Conservation (phyloP, 352 stramenopile species). For the Globisporangium heterothallicum region DNA sequence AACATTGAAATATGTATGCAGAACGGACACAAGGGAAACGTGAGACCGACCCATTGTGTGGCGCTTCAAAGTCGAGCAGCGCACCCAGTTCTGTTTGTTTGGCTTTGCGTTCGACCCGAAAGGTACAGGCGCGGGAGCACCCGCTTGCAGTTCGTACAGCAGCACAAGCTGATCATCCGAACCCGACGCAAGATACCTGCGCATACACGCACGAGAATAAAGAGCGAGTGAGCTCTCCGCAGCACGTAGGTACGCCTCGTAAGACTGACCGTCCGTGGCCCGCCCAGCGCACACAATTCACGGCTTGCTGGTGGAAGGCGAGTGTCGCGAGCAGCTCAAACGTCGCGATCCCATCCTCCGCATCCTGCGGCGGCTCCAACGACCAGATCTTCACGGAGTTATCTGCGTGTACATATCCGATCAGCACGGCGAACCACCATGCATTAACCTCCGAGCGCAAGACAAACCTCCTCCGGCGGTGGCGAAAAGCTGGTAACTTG, state of each 20-base stretch:
- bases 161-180: conserved; percentile 81
- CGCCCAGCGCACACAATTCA: conserved; percentile 85
- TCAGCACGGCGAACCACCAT: background rate
- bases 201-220: background rate
- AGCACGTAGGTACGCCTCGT: background rate
- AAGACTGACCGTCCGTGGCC: conserved; percentile 38
- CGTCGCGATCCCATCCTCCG: conserved; percentile 34
- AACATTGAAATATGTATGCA: too few relatives aligned
- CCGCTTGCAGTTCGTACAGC: conserved; percentile 75
- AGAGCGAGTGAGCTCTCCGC: background rate
- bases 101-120: conserved; percentile 74
- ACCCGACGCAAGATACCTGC: conserved; percentile 69
- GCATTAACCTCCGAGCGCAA: background rate
- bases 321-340: conserved; percentile 82
- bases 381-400: conserved; percentile 85
- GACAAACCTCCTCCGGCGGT: conserved; percentile 64
- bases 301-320: conserved; percentile 75
- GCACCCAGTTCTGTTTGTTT: conserved; percentile 85
- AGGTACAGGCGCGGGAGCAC: conserved; percentile 52
- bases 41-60: conserved; percentile 71
- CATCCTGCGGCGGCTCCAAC: conserved; percentile 24
- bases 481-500: conserved; percentile 61
- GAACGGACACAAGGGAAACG: too few relatives aligned
- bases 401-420: conserved; percentile 26
- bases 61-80: conserved; percentile 73